Conservation (phyloP, 495 filamentous ascomycete genomes). For the Wilcoxina mikolae region DNA sequence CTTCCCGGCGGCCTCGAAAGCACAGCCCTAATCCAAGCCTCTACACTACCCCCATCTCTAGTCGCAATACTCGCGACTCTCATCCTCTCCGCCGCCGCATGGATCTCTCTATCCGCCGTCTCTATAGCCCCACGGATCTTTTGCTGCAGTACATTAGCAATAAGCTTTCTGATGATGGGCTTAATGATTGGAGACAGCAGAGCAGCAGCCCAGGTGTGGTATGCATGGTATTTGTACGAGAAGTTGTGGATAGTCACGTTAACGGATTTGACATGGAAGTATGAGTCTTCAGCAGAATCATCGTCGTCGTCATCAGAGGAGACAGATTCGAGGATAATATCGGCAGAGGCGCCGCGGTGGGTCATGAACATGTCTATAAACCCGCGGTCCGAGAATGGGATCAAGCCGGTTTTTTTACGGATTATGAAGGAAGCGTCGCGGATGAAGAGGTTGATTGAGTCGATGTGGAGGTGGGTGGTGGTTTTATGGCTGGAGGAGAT, state of each 20-base stretch:
- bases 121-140: slow-evolving; percentile 20
- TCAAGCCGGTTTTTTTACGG: slow-evolving; percentile 25
- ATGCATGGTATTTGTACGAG: slow-evolving; percentile 25
- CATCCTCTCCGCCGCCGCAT: slow-evolving; percentile 21
- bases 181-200: slow-evolving; percentile 18
- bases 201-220: slow-evolving; percentile 25
- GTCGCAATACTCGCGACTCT: slow-evolving; percentile 24
- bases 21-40: slow-evolving; percentile 24
- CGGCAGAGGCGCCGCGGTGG: slow-evolving; percentile 22
- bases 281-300: slow-evolving; percentile 6
- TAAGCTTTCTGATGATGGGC: slow-evolving; percentile 14
- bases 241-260: slow-evolving; percentile 23
- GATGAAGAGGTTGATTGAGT: slow-evolving; percentile 21
- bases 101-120: slow-evolving; percentile 18
- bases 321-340: slow-evolving; percentile 20
- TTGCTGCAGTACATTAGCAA: slow-evolving; percentile 20
- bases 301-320: slow-evolving; percentile 17
- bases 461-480: slow-evolving; percentile 19
- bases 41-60: slow-evolving; percentile 20
- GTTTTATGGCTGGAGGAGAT: slow-evolving; percentile 13
- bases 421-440: slow-evolving; percentile 23
- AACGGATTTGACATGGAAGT: slow-evolving; percentile 20
- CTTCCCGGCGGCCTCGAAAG: slow-evolving; percentile 15
- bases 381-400: slow-evolving; percentile 21
- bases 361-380: slow-evolving; percentile 23